Percentiles rank a stretch among this genome's conserved stretches.
Evolutionary conservation across 768 basidiomycete species (phyloP).

Genomic region (Cubamyces lactineus): DNA sequence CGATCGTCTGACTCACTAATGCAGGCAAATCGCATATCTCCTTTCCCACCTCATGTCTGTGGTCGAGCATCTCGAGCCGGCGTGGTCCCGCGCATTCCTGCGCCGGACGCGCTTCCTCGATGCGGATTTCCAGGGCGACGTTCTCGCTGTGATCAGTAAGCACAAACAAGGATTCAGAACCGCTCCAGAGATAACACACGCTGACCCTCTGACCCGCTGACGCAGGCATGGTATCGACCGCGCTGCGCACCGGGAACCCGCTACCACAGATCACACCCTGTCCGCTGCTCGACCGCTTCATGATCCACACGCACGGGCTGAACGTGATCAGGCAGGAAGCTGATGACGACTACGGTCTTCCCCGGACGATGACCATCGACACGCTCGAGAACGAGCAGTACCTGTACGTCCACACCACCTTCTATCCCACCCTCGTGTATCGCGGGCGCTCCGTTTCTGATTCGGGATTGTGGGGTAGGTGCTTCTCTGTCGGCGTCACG

Average conservation of each 20-base stretch:
- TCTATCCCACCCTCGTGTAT: not conserved
- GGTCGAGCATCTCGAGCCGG: slow-evolving; percentile 68
- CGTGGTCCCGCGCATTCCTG: slow-evolving; percentile 79
- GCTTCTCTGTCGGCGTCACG: slow-evolving; percentile 74
- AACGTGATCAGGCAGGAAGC: slow-evolving; percentile 71
- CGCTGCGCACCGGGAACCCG: slow-evolving; percentile 71
- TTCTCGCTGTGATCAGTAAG: slow-evolving; percentile 80
- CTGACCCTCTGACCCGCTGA: not conserved
- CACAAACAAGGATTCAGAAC: not conserved
- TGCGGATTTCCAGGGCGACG: slow-evolving; percentile 81
- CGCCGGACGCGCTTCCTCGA: slow-evolving; percentile 76
- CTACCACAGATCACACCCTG: slow-evolving; percentile 88
- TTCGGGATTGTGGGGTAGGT: slow-evolving; percentile 39
- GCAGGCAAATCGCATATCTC: slow-evolving; percentile 67
- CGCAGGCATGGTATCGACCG: slow-evolving; percentile 74
- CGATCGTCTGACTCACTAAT: not conserved
- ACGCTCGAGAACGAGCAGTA: slow-evolving; percentile 81
- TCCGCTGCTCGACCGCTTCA: slow-evolving; percentile 54
- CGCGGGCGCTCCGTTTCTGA: not conserved
- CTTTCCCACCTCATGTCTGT: slow-evolving; percentile 77
- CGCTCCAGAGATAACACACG: not conserved
- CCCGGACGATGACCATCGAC: slow-evolving; percentile 68
- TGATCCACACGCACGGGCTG: slow-evolving; percentile 56
- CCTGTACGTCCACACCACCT: slow-evolving; percentile 56
- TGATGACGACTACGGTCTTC: slow-evolving; percentile 77